These are phyloP conservation scores for Yamadazyma oceani DNA, from an alignment of 1,139 yeast species.

Conservation along the genomic window DNA sequence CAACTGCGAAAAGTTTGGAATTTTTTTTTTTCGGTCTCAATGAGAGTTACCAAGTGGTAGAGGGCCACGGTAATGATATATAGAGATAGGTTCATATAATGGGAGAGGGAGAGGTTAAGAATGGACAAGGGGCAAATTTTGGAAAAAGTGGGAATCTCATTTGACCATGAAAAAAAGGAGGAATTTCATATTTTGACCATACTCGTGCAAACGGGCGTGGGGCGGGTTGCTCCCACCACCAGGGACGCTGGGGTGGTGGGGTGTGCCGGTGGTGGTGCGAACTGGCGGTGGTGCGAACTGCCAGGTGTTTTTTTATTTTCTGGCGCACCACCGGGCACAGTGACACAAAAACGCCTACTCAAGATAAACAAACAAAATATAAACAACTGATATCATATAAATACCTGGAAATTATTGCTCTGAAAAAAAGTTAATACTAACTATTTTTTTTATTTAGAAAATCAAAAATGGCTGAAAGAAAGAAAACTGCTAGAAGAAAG, in stretches of 20 bases:
- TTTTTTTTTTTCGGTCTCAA: neutral
- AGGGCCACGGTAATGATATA: neutral
- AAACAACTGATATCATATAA: constrained; percentile 8
- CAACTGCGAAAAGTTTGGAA: constrained; percentile 2
- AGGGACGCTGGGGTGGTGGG: too few species aligned
- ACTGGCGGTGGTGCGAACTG: too few species aligned
- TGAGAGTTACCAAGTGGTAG: neutral
- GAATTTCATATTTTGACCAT: too few species aligned
- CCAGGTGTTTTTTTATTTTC: too few species aligned
- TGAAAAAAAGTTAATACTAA: too few species aligned
- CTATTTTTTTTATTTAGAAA: constrained; percentile 2
- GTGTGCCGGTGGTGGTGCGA: too few species aligned
- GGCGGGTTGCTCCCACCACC: too few species aligned
- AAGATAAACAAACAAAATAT: constrained; percentile 13
- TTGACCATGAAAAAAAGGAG: constrained; percentile 2
- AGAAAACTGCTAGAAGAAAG: constrained; percentile 52
- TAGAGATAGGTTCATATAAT: neutral
- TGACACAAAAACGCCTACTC: neutral
- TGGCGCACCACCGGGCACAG: neutral
- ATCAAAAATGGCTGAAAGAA: constrained; percentile 34
- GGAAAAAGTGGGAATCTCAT: constrained; percentile 3
- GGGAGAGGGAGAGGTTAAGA: neutral
- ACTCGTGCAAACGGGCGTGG: neutral
- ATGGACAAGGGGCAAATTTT: neutral
- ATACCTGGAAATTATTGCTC: neutral